A percentile compares a stretch with the other conserved stretches of the same genome.
Conservation (phyloP, 2,329 filamentous ascomycete genomes). For the Colletotrichum endophyticum region DNA sequence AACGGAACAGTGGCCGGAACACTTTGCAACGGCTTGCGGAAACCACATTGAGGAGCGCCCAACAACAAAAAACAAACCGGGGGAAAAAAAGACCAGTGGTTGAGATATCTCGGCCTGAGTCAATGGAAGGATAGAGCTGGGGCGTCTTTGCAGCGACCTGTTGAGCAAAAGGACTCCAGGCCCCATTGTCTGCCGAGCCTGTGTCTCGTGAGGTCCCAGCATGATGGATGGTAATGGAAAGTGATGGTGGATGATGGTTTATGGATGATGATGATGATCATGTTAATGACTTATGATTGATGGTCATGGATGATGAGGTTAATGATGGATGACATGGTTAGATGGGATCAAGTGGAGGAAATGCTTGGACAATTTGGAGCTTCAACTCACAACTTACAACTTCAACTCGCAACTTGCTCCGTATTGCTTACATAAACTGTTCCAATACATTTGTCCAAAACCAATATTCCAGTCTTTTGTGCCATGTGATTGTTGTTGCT, state of each 20-base stretch:
- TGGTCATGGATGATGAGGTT: not conserved
- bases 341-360: not conserved
- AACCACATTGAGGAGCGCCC: not conserved
- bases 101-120: not conserved
- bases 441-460: not conserved
- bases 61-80: not conserved
- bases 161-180: not conserved
- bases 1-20: not conserved
- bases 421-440: not conserved
- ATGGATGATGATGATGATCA: not conserved
- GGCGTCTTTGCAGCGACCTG: not conserved
- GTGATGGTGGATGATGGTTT: not conserved
- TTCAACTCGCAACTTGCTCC: not conserved
- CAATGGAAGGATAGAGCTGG: not conserved
- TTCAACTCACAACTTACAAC: not conserved
- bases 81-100: not conserved
- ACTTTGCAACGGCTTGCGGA: not conserved
- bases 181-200: not conserved
- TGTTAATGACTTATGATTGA: too few relatives aligned
- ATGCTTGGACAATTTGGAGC: not conserved
- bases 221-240: not conserved
- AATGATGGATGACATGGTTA: not conserved
- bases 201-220: not conserved
- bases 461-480: not conserved
- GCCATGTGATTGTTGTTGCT: not conserved